These are phyloP conservation scores for Avicennia marina DNA, from an alignment of 257 asterid genomes.

Conservation along the genomic window DNA sequence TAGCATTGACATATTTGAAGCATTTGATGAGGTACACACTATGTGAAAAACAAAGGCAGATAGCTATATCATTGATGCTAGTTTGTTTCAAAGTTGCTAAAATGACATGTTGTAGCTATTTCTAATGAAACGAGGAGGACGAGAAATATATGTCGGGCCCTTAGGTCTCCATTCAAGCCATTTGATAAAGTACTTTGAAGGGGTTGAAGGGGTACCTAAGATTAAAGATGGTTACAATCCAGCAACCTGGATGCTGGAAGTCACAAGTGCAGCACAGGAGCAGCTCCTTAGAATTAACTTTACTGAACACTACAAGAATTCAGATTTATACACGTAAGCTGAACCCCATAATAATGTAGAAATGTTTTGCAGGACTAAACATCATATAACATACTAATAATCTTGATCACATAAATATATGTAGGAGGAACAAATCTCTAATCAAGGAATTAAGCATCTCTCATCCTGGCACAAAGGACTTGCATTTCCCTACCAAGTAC, in stretches of 20 bases:
- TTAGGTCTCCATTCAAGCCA: slow-evolving; percentile 50
- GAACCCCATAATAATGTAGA: neutral
- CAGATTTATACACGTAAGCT: slow-evolving; percentile 46
- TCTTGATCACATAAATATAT: neutral
- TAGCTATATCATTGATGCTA: too few relatives aligned
- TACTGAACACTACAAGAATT: slow-evolving; percentile 47
- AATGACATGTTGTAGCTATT: slow-evolving; percentile 39
- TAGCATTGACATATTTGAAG: slow-evolving; percentile 77
- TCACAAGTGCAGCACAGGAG: slow-evolving; percentile 60
- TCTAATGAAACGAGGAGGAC: slow-evolving; percentile 72
- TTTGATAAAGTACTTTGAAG: slow-evolving; percentile 66
- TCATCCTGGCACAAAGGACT: slow-evolving; percentile 51
- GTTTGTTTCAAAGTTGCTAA: neutral
- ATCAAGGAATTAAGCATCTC: slow-evolving; percentile 50
- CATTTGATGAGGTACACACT: slow-evolving; percentile 78
- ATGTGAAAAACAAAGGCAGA: too few relatives aligned
- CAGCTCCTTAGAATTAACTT: slow-evolving; percentile 44
- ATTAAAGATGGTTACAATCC: slow-evolving; percentile 65
- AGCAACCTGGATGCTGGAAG: slow-evolving; percentile 86
- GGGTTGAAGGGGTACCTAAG: slow-evolving; percentile 45
- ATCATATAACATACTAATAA: neutral
- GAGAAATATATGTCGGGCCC: slow-evolving; percentile 81
- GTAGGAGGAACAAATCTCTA: slow-evolving; percentile 60
- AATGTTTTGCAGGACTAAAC: too few relatives aligned
- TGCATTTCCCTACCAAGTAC: slow-evolving; percentile 44